phyloP scores from a whole-genome alignment of 345 rosid genomes.

The Salix caprea region DNA sequence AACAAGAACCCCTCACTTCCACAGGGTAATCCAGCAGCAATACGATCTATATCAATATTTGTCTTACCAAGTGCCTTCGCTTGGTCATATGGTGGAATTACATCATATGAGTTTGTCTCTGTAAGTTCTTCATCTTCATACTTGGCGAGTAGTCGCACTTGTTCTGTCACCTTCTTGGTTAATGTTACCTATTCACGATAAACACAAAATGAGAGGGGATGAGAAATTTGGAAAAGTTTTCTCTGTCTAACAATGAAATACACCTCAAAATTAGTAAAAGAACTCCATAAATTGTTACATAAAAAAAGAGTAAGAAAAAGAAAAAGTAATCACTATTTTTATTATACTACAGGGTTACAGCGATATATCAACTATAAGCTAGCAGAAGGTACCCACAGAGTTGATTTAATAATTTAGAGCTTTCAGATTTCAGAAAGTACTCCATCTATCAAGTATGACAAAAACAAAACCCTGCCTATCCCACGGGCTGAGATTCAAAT shows the following conservation, averaged over 20 bases:
- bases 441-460: not conserved
- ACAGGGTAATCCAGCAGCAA: constrained; percentile 98
- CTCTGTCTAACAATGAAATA: not conserved
- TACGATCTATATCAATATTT: constrained; percentile 90
- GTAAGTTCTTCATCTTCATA: constrained; percentile 81
- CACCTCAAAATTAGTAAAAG: not conserved
- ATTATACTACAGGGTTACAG: not conserved
- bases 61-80: constrained; percentile 99
- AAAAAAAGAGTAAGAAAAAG: not conserved
- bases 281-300: not conserved
- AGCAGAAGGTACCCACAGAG: not conserved
- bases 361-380: not conserved
- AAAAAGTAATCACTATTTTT: not conserved
- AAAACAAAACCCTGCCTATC: too few species aligned
- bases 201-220: not conserved
- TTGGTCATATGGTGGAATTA: constrained; percentile 90
- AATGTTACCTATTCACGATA: constrained; percentile 51
- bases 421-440: not conserved
- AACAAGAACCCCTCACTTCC: constrained; percentile 98
- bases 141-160: constrained; percentile 82
- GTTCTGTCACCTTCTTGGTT: constrained; percentile 91
- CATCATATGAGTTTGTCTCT: constrained; percentile 60
- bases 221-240: not conserved
- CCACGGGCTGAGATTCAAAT: too few species aligned
- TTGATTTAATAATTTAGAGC: not conserved